Evolutionary conservation across 495 filamentous ascomycete species (phyloP).

Genomic region (Aspergillus taichungensis): DNA sequence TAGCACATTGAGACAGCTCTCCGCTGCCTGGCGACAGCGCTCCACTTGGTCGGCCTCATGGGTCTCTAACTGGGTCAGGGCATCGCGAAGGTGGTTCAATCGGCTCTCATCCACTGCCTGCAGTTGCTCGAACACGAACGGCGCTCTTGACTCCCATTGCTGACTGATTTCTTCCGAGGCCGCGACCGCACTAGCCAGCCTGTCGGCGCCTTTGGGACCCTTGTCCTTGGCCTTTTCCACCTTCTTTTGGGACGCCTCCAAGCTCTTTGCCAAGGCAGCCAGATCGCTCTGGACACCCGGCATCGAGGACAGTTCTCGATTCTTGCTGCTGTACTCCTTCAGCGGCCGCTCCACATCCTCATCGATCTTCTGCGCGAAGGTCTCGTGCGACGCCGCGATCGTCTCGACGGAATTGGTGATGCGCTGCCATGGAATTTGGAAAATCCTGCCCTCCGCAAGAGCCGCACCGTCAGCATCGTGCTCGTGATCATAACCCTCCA

Average conservation of each 20-base stretch:
- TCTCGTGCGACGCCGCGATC: constrained; percentile 75
- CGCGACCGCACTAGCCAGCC: constrained; percentile 65
- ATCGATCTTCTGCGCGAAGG: constrained; percentile 77
- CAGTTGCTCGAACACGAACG: constrained; percentile 90
- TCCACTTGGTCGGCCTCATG: constrained; percentile 87
- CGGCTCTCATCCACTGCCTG: constrained; percentile 86
- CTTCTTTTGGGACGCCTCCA: constrained; percentile 79
- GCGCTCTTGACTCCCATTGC: constrained; percentile 93
- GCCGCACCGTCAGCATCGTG: background rate
- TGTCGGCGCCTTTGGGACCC: constrained; percentile 70
- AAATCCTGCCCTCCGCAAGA: constrained; percentile 50
- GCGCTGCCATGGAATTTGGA: constrained; percentile 85
- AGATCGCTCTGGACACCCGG: constrained; percentile 76
- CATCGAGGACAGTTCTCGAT: constrained; percentile 79
- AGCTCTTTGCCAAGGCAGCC: constrained; percentile 66
- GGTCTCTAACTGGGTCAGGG: constrained; percentile 85
- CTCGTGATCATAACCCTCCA: no score
- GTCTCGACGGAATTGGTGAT: constrained; percentile 73
- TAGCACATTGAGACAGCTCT: constrained; percentile 73
- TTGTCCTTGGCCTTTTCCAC: constrained; percentile 77
- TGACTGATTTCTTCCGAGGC: constrained; percentile 67
- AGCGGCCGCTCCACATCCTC: constrained; percentile 84
- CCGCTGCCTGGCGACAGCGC: constrained; percentile 62
- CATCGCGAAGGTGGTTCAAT: constrained; percentile 85
- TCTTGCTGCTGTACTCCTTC: constrained; percentile 59